These are phyloP conservation scores for Phycomyces blakesleeanus DNA, from an alignment of 192 early-diverging fungal genomes.

Conservation along the genomic window DNA sequence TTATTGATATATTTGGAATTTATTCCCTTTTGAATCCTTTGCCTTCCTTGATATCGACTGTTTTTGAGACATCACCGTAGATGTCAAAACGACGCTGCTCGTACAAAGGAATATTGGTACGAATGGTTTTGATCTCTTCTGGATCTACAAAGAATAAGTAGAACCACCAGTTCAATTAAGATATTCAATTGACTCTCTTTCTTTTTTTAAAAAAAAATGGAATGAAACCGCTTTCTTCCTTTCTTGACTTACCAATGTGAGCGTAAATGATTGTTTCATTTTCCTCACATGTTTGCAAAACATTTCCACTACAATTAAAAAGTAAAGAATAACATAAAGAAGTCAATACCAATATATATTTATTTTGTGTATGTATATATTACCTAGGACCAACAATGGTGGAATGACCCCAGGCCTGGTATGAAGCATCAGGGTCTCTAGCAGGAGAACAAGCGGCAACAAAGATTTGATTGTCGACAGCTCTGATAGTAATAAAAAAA, in stretches of 20 bases:
- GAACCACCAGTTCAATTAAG: background rate
- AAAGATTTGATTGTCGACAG: slow-evolving; percentile 93
- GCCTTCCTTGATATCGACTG: slow-evolving; percentile 15
- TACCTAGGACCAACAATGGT: slow-evolving; percentile 78
- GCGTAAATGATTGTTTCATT: slow-evolving; percentile 78
- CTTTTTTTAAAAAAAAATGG: no score
- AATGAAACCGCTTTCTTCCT: background rate
- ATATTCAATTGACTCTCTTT: background rate
- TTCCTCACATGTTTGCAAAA: slow-evolving; percentile 73
- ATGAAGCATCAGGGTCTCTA: slow-evolving; percentile 64
- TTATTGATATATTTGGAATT: background rate
- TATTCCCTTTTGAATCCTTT: slow-evolving; percentile 18
- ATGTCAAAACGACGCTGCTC: slow-evolving; percentile 87
- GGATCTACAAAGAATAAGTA: slow-evolving; percentile 43
- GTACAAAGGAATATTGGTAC: slow-evolving; percentile 72
- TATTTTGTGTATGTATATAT: slow-evolving; percentile 14
- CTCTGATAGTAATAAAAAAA: slow-evolving; percentile 52
- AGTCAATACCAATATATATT: slow-evolving; percentile 1
- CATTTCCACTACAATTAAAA: slow-evolving; percentile 46
- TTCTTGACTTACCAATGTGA: slow-evolving; percentile 50
- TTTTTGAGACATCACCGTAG: slow-evolving; percentile 68
- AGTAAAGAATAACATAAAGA: no score
- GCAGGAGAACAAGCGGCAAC: slow-evolving; percentile 97
- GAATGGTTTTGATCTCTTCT: slow-evolving; percentile 53
- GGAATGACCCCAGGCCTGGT: slow-evolving; percentile 95